Percentiles rank a stretch among this genome's conserved stretches.
Conservation (phyloP, 2,329 filamentous ascomycete species). For the Trichophyton mentagrophytes region DNA sequence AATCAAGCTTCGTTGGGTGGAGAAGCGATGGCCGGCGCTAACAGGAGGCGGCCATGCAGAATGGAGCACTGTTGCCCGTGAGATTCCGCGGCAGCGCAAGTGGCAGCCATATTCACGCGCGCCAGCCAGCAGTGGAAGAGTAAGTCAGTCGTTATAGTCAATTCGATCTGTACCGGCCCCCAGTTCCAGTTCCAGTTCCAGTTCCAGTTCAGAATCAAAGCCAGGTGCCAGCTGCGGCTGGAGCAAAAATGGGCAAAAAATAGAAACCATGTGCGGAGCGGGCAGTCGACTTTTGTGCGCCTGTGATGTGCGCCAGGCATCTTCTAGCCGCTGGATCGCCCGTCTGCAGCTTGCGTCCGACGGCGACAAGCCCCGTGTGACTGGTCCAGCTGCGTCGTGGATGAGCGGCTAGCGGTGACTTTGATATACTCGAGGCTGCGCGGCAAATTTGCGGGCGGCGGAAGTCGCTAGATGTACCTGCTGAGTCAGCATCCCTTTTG, state of each 20-base stretch:
- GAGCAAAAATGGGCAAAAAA: neutral
- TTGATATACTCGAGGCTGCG: neutral
- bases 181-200: neutral
- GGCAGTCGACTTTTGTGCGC: neutral
- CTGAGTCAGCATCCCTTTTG: neutral
- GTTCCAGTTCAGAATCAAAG: neutral
- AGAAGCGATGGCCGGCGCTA: neutral
- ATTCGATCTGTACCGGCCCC: neutral
- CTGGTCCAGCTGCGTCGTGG: too few relatives aligned
- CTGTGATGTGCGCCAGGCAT: neutral
- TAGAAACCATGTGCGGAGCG: neutral
- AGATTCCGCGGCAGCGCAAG: neutral
- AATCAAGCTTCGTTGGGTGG: neutral
- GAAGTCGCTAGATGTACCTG: neutral
- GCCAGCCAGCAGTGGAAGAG: neutral
- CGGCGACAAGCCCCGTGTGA: neutral
- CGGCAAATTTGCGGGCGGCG: too few relatives aligned
- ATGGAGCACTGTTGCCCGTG: neutral
- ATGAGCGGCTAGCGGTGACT: neutral
- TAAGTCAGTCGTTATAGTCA: neutral
- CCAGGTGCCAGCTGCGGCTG: neutral
- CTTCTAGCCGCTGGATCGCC: neutral
- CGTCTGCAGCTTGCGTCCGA: neutral
- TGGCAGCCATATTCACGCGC: neutral
- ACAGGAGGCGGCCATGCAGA: neutral